Evolutionary conservation across 129 eudicot species (phyloP).

Genomic region (Tanacetum coccineum): DNA sequence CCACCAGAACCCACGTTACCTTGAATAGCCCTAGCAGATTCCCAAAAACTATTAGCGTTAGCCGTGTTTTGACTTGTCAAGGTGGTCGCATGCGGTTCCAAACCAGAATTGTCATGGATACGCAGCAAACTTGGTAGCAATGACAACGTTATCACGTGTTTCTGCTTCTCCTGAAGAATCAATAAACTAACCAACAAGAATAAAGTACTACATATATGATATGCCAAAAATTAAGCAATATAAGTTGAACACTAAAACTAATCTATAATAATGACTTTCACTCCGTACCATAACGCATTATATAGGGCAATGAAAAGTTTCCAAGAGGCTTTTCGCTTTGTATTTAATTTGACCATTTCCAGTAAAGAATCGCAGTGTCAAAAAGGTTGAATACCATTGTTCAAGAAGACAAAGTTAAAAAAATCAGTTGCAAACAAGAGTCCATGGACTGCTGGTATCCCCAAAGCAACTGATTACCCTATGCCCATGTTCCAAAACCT

Average conservation of each 20-base stretch:
- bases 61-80: no score
- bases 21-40: no score
- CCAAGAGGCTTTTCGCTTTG: slow-evolving; percentile 96
- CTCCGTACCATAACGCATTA: no score
- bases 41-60: no score
- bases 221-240: no score
- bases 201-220: no score
- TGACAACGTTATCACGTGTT: slow-evolving; percentile 49
- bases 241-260: no score
- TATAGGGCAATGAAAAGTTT: slow-evolving; percentile 58
- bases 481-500: slow-evolving; percentile 99
- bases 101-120: no score
- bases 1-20: no score
- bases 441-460: slow-evolving; percentile 89
- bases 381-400: slow-evolving; percentile 80
- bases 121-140: slow-evolving; percentile 96
- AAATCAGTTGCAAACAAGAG: slow-evolving; percentile 62
- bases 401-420: slow-evolving; percentile 72
- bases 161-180: slow-evolving; percentile 44
- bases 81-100: no score
- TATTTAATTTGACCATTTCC: slow-evolving; percentile 80
- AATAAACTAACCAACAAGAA: neutral
- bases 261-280: no score
- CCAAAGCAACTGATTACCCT: slow-evolving; percentile 96
- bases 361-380: slow-evolving; percentile 97